A percentile compares a stretch with the other conserved stretches of the same genome.
Conservation (phyloP, 495 filamentous ascomycete species). For the Podospora comata region DNA sequence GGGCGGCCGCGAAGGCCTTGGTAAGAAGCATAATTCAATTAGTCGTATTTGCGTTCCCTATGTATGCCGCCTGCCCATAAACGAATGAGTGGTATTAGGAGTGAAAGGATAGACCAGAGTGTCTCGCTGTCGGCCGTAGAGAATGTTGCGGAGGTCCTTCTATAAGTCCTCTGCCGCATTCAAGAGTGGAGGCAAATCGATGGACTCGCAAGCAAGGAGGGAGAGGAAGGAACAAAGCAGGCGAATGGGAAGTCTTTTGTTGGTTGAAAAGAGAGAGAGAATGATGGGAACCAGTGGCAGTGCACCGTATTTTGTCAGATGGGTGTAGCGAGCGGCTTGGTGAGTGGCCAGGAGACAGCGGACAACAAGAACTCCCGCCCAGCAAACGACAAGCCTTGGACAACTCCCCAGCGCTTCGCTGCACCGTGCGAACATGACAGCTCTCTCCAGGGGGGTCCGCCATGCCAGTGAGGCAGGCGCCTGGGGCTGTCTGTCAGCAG, state of each 20-base stretch:
- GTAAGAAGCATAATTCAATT: conserved; percentile 32
- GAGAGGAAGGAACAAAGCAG: conserved; percentile 8
- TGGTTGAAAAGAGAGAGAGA: conserved; percentile 2
- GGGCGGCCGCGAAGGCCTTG: conserved; percentile 36
- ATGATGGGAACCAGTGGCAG: conserved; percentile 15
- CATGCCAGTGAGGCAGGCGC: background rate
- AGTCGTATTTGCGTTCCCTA: background rate
- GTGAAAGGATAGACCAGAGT: background rate
- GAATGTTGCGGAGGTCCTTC: conserved; percentile 2
- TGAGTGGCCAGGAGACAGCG: conserved; percentile 8
- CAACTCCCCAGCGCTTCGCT: background rate
- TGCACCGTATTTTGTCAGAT: conserved; percentile 19
- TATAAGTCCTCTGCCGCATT: background rate
- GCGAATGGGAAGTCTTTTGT: background rate
- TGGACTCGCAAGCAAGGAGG: conserved; percentile 4
- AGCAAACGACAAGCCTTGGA: conserved; percentile 3
- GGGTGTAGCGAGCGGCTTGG: conserved; percentile 17
- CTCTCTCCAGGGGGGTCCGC: background rate
- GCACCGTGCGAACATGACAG: conserved; percentile 8
- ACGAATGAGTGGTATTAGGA: background rate
- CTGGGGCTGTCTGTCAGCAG: background rate
- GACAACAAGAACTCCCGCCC: background rate
- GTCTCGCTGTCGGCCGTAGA: background rate
- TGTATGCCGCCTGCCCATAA: conserved; percentile 18
- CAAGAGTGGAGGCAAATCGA: conserved; percentile 6